These are phyloP conservation scores for Fraxinus ornus DNA, from an alignment of 305 asterid genomes.

Conservation along the genomic window DNA sequence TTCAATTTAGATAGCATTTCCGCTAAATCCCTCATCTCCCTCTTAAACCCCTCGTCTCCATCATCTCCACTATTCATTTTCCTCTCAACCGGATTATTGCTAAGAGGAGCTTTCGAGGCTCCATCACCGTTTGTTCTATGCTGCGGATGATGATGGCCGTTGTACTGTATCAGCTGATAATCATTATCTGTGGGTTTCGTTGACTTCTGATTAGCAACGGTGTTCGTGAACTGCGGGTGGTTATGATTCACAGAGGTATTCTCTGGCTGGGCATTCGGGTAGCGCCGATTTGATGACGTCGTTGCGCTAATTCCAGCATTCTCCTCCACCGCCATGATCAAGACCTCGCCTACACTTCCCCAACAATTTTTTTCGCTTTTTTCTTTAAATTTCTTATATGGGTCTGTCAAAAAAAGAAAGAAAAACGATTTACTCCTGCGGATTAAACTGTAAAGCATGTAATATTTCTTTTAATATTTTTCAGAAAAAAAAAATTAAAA, in stretches of 20 bases:
- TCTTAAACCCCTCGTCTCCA: slow-evolving; percentile 64
- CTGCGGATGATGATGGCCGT: slow-evolving; percentile 41
- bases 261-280: slow-evolving; percentile 30
- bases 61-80: slow-evolving; percentile 40
- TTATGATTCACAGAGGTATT: slow-evolving; percentile 43
- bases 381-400: neutral
- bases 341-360: slow-evolving; percentile 15
- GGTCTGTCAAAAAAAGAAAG: neutral
- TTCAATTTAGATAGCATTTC: slow-evolving; percentile 77
- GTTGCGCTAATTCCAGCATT: slow-evolving; percentile 47
- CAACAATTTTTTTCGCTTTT: neutral
- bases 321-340: slow-evolving; percentile 90
- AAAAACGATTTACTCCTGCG: slow-evolving; percentile 16
- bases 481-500: neutral
- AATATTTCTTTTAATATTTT: neutral
- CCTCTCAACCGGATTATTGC: slow-evolving; percentile 23
- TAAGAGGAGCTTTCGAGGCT: neutral
- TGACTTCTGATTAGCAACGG: slow-evolving; percentile 41
- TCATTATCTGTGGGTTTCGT: slow-evolving; percentile 44
- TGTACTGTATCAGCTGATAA: slow-evolving; percentile 33
- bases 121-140: slow-evolving; percentile 42
- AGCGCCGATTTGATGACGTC: slow-evolving; percentile 49
- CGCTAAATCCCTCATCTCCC: slow-evolving; percentile 82
- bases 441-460: slow-evolving; percentile 24
- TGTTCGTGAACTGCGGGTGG: slow-evolving; percentile 42